Base-by-base conservation (phyloP, 192 early-diverging fungal species). In the Coemansia sp. region DNA sequence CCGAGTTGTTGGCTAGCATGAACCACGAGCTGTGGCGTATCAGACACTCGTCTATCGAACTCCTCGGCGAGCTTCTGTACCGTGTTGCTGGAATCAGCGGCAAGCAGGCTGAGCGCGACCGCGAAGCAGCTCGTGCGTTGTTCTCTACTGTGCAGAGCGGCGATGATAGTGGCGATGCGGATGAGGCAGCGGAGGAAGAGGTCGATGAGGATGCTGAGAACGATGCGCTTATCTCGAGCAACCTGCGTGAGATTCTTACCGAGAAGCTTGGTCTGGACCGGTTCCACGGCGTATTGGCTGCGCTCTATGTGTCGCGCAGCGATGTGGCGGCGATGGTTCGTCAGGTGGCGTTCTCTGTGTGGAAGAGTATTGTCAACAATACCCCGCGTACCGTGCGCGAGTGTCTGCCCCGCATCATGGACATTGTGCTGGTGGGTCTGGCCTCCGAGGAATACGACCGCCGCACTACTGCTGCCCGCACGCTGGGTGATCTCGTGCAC, bases 321-420 rank as follows among this genome's bases (percentile, higher is more conserved):
- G 97, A 99, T 74, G 69, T 85, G 43, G 84, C 83, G 49, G 85
- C 83, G 22, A 85, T 93, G 76, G 96, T 99, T 59, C 89, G 97
- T 34, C 95, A 97, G 75, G 84, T 91, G 58, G 83, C 94, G 49
- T 79, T 96, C 47, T 84, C 87, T 49, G 96, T 99, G 30, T 99
- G 98, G 98, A 98, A 98, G 86, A 84, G 87, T 58, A 86, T 99
- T 65, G 96, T 98, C 16, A 85, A 82, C 75, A 98, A 99, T 80
- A 99, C 96, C 62, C 98, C 98, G 61, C 90, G 96, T 50, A 97
- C 96, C 6, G 85, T 98, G 67, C 95, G 95, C 86, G 95, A 98
- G 72, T 96, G 97, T 61, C 71, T 99, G 73, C 86, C 92, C 16
- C 75, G 88, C 5, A 89, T 98, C 81, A 98, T 99, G 95, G 83